Conservation (phyloP, 176 grass and related monocot species). For the Eragrostis nindensis region DNA sequence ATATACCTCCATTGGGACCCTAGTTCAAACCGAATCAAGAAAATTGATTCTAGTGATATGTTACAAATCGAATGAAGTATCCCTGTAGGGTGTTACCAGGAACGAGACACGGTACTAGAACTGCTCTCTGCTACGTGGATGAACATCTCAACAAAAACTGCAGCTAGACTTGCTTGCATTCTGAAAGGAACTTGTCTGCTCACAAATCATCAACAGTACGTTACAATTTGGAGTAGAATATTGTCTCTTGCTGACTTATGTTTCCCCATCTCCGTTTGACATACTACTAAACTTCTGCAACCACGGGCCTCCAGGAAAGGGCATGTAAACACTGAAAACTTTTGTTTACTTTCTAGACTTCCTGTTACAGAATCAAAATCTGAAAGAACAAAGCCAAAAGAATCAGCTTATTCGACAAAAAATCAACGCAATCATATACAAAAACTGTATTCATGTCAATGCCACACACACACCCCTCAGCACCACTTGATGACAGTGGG, state of each 20-base stretch:
- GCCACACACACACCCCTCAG: not conserved
- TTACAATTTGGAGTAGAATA: not conserved
- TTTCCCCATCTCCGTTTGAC: not conserved
- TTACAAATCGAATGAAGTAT: not conserved
- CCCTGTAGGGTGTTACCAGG: not conserved
- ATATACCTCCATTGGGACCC: not conserved
- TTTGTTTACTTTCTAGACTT: not conserved
- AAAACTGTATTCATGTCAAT: not conserved
- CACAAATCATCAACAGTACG: not conserved
- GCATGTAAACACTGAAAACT: not conserved
- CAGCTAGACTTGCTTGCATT: not conserved
- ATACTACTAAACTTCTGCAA: conserved; percentile 1
- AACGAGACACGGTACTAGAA: not conserved
- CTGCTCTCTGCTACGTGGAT: not conserved
- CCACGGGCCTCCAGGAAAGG: not conserved
- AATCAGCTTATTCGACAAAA: conserved; percentile 22
- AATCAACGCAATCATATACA: not conserved
- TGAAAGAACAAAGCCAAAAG: not conserved
- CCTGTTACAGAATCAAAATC: not conserved
- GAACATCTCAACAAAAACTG: not conserved
- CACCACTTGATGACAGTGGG: not conserved
- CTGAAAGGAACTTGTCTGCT: not conserved
- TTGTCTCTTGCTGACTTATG: not conserved
- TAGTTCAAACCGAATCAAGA: not conserved
- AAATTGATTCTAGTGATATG: not conserved